Conservation (phyloP, 208 protist genomes). For the Naegleria lovaniensis region DNA sequence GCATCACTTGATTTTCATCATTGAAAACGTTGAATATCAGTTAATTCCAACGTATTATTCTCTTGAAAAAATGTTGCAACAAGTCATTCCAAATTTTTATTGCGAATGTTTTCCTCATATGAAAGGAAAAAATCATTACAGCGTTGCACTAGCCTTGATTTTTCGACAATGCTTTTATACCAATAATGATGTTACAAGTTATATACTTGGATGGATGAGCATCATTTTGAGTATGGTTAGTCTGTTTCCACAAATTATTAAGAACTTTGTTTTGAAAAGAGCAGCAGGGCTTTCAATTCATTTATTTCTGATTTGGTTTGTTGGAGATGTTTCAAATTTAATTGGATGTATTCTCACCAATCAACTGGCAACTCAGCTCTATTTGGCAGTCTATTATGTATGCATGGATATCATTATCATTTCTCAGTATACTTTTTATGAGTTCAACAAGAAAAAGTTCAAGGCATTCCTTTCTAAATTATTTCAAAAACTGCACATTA, state of each 20-base stretch:
- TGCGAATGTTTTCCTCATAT: not conserved
- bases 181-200: slow-evolving; percentile 30
- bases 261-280: slow-evolving; percentile 35
- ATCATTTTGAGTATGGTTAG: not conserved
- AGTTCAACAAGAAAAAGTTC: too few species aligned
- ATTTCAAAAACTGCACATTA: too few species aligned
- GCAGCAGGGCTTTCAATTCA: slow-evolving; percentile 30
- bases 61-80: too few species aligned
- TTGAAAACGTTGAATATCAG: too few species aligned
- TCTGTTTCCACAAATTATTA: slow-evolving; percentile 35
- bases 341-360: slow-evolving; percentile 35
- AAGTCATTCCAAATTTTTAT: too few species aligned
- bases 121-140: not conserved
- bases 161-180: slow-evolving; percentile 23
- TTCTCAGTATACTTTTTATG: slow-evolving; percentile 30
- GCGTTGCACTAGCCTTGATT: not conserved
- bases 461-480: too few species aligned
- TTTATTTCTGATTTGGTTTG: slow-evolving; percentile 39
- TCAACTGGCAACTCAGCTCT: slow-evolving; percentile 28
- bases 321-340: slow-evolving; percentile 37
- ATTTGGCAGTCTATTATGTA: slow-evolving; percentile 37
- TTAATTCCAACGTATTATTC: too few species aligned
- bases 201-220: not conserved
- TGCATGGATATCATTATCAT: slow-evolving; percentile 30
- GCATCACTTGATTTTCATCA: too few species aligned